Evolutionary conservation across 2,329 filamentous ascomycete genomes (phyloP), one percentile per base, ranked within the genome.

Genomic region (Exutisphaerella laricina): DNA sequence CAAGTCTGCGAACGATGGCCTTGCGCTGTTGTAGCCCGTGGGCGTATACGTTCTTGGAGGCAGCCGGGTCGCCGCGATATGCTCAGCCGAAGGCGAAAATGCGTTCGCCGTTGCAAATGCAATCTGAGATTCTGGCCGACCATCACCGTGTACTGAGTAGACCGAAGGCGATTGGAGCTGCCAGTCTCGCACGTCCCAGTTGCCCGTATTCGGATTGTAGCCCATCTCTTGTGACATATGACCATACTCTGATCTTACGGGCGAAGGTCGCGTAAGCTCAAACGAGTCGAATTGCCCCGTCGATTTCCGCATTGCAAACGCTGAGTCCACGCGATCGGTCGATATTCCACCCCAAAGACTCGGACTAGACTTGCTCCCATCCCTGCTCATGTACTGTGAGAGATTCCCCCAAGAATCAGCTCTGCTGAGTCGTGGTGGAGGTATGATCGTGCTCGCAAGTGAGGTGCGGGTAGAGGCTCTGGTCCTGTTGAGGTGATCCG

Each of bases 331-430:
- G n/a, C 35, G 22, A 12, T 38, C 22, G 21, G 21, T 16, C n/a
- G 35, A 39, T 16, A 39, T 39, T 10, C 25, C 33, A 12, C 33
- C 33, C 33, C 33, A 35, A 5, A 35, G 33, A 20, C 33, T 35
- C 14, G 7, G 18, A 13, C 5, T 35, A 12, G 5, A 3, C 12
- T 17, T 23, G 3, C 8, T 13, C 4, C 9, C 4, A 23, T 20
- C 25, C 26, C 20, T 26, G 4, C 20, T 31, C 37, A 39, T 39
- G 10, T 39, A 39, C 9, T 29, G 20, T 21, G 17, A 10, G 7
- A 39, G 14, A 18, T 13, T 20, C 5, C 37, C 37, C 37, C 37
- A 39, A 9, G 23, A 29, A 14, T 20, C 37, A 6, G 37, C 26
- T 29, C 37, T 28, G 37, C 26, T 28, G 5, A 39, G 37, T 17